Base-by-base conservation (phyloP, 23 red algal genomes). In the Gracilaria domingensis region DNA sequence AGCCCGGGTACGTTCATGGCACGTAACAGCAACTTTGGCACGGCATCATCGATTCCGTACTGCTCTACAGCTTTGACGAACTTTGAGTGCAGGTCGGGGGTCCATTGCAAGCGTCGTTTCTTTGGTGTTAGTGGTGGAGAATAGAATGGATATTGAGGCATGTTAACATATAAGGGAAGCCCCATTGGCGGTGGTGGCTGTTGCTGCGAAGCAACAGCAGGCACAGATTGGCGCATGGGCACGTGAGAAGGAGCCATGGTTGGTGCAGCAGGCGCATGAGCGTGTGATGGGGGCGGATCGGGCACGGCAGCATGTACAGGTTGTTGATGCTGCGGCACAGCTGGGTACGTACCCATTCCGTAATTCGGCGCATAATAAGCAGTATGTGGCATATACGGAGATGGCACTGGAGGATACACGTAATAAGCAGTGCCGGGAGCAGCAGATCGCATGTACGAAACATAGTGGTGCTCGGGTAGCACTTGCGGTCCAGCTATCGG, bases 1-100 rank as follows among this genome's bases (percentile, higher is more conserved):
- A 98, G 80, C 7, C 93, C 93, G 51, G 92, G 85, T 24, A 95
- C 96, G 66, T 98, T 95, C 93, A 98, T 98, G 45, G 93, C 40
- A 50, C 54, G 59, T 3, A 98, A 47, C 18, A 98, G 40, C 20
- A 76, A 77, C 64, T 95, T 98, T 8, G 96, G 96, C 29, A 98
- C 88, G 9, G 93, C 96, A 9, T 87, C 55, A 17, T 93, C 79
- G 26, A 98, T 38, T 47, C 96, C 96, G 32, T 94, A 76, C 38
- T 50, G 38, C 28, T 89, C 83, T 20, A 95, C 89, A 11, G 96
- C 96, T 12, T 90, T 86, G 11, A 95, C 66, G 75, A 98, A 98
- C 58, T 90, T 89, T 35, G 92, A 93, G 67, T 98, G 96, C 49
- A 98, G 61, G 17, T 98, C 87, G 21, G 93, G 96, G 26, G 96